Evolutionary conservation across 163 green algal species (phyloP).

Genomic region (Trebouxiophyceae sp.): DNA sequence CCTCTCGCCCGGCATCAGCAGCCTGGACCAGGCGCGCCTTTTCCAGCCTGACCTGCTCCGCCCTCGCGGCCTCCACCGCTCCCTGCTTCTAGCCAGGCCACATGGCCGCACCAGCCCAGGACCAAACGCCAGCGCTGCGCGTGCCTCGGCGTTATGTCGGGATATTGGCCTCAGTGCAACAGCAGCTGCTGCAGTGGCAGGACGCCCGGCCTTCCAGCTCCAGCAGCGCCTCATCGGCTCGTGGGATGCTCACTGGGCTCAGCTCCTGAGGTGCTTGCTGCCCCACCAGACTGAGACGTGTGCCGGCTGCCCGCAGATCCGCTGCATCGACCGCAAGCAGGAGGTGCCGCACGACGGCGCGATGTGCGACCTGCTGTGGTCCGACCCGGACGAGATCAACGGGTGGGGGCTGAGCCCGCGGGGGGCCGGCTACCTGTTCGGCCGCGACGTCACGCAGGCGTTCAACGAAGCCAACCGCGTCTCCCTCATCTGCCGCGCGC

Average conservation of each 20-base stretch:
- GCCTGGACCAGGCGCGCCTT: slow-evolving; percentile 63
- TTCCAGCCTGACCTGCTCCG: too few relatives aligned
- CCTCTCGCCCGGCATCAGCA: slow-evolving; percentile 83
- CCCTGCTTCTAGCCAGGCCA: too few relatives aligned
- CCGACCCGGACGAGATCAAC: slow-evolving; percentile 83
- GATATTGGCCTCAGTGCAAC: too few relatives aligned
- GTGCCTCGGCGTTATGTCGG: too few relatives aligned
- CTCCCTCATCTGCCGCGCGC: slow-evolving; percentile 75
- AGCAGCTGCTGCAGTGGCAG: too few relatives aligned
- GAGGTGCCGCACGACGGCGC: slow-evolving; percentile 94
- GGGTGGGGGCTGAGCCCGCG: slow-evolving; percentile 88
- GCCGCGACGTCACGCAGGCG: slow-evolving; percentile 82
- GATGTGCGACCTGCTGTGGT: slow-evolving; percentile 99
- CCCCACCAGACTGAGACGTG: too few relatives aligned
- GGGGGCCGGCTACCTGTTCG: slow-evolving; percentile 97
- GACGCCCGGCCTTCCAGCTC: too few relatives aligned
- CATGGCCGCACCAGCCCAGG: too few relatives aligned
- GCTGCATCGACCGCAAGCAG: slow-evolving; percentile 82
- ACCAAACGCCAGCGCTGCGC: not conserved
- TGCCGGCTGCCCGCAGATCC: slow-evolving; percentile 47
- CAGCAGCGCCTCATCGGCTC: too few relatives aligned
- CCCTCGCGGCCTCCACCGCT: too few relatives aligned
- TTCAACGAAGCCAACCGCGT: slow-evolving; percentile 82
- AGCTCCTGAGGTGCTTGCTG: too few relatives aligned
- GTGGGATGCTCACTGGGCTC: too few relatives aligned